Percentiles rank a stretch among this genome's conserved stretches.
Evolutionary conservation across 129 eudicot genomes (phyloP).

Genomic region (Lonicera japonica): DNA sequence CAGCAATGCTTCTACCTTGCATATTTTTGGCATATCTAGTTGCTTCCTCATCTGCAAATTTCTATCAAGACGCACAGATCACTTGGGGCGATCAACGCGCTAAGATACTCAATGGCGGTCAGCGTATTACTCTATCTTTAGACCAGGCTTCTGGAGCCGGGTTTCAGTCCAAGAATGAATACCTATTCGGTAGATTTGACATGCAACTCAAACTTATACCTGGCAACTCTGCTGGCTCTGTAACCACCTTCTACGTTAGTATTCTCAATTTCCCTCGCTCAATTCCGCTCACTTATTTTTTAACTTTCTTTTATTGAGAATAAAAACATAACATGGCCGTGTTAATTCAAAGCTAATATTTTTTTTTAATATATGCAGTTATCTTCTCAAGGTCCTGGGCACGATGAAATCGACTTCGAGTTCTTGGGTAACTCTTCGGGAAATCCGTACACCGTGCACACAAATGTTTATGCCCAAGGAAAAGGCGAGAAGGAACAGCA

Average conservation of each 20-base stretch:
- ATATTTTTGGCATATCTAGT: too few relatives aligned
- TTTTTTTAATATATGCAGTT: not conserved
- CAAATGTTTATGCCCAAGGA: constrained; percentile 6
- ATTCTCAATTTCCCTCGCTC: too few relatives aligned
- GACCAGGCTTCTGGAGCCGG: constrained; percentile 11
- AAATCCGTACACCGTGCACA: constrained; percentile 8
- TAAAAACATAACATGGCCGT: too few relatives aligned
- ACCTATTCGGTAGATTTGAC: constrained; percentile 23
- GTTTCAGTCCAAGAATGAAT: constrained; percentile 29
- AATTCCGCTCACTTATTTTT: too few relatives aligned
- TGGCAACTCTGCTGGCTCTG: constrained; percentile 30
- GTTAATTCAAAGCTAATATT: not conserved
- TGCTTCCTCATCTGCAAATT: too few relatives aligned
- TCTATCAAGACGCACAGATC: constrained; percentile 5
- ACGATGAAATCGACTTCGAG: constrained; percentile 7
- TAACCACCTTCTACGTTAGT: constrained; percentile 28
- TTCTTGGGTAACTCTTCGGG: constrained; percentile 6
- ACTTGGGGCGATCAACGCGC: constrained; percentile 29
- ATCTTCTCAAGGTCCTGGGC: not conserved
- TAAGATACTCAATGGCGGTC: constrained; percentile 27
- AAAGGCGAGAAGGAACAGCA: constrained; percentile 11
- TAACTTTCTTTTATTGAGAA: too few relatives aligned
- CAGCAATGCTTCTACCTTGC: too few relatives aligned
- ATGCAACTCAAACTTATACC: constrained; percentile 35
- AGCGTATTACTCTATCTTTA: constrained; percentile 20